Percentiles rank a stretch among this genome's conserved stretches.
phyloP scores from a whole-genome alignment of 768 basidiomycete species.

The Hebeloma cylindrosporum region DNA sequence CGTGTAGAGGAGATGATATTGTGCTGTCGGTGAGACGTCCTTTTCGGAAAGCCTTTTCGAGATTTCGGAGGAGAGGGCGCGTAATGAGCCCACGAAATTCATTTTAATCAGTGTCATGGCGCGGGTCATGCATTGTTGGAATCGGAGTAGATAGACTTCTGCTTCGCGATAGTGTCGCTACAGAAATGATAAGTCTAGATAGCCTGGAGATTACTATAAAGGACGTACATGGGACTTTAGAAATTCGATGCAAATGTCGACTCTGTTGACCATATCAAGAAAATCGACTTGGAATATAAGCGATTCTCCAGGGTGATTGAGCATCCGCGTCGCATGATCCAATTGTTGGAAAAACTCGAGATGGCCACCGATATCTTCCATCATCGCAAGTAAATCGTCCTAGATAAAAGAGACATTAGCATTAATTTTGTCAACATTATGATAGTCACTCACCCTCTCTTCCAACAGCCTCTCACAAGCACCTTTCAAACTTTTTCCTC shows the following conservation, averaged over 20 bases:
- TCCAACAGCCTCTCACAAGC: slow-evolving; percentile 89
- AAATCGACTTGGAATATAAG: slow-evolving; percentile 91
- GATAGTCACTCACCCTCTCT: slow-evolving; percentile 66
- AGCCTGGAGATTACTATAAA: neutral
- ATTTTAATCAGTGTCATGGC: slow-evolving; percentile 98
- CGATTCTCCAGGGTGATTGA: slow-evolving; percentile 91
- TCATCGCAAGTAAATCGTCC: slow-evolving; percentile 76
- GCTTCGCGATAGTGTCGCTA: slow-evolving; percentile 92
- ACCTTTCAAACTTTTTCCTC: slow-evolving; percentile 87
- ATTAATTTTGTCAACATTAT: neutral
- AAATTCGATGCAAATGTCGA: slow-evolving; percentile 93
- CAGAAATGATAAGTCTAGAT: slow-evolving; percentile 1
- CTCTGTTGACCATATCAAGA: slow-evolving; percentile 92
- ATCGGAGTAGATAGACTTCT: slow-evolving; percentile 92
- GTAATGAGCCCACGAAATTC: slow-evolving; percentile 87
- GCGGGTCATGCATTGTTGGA: slow-evolving; percentile 97
- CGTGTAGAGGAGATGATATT: slow-evolving; percentile 85
- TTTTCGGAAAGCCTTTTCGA: slow-evolving; percentile 73
- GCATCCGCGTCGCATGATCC: slow-evolving; percentile 88
- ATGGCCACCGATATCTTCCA: slow-evolving; percentile 78
- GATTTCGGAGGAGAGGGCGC: slow-evolving; percentile 77
- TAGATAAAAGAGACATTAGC: slow-evolving; percentile 28
- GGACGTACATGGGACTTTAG: slow-evolving; percentile 77
- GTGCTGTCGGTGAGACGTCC: slow-evolving; percentile 77
- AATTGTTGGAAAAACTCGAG: slow-evolving; percentile 95